phyloP scores from a whole-genome alignment of 495 filamentous ascomycete species.

The Neurospora sp. region DNA sequence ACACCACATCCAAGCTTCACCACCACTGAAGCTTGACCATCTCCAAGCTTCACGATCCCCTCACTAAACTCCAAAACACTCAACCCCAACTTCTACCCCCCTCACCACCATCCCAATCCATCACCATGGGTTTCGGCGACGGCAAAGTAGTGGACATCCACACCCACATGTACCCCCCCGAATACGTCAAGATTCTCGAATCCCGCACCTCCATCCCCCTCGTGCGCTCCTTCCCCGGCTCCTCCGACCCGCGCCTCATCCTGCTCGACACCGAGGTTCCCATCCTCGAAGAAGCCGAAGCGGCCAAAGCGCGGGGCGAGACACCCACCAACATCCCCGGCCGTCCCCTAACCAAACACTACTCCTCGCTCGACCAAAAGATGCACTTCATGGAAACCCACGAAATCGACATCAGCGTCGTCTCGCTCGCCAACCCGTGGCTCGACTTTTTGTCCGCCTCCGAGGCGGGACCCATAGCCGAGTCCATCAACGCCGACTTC shows the following conservation, averaged over 20 bases:
- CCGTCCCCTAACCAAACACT: conserved; percentile 66
- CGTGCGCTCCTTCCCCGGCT: conserved; percentile 56
- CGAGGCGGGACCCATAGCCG: conserved; percentile 52
- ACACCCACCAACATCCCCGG: conserved; percentile 33
- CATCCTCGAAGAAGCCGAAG: conserved; percentile 41
- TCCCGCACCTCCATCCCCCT: conserved; percentile 69
- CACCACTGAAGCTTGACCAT: not conserved
- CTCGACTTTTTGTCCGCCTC: conserved; percentile 67
- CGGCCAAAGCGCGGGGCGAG: not conserved
- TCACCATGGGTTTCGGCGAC: not conserved
- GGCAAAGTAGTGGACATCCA: conserved; percentile 70
- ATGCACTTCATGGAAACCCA: conserved; percentile 83
- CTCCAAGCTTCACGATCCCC: not conserved
- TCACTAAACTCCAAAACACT: not conserved
- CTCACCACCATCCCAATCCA: not conserved
- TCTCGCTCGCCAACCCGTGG: conserved; percentile 94
- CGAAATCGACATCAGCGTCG: conserved; percentile 68
- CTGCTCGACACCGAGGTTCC: conserved; percentile 62
- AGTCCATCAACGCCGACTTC: conserved; percentile 67
- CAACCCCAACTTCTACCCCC: not conserved
- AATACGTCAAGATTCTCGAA: conserved; percentile 72
- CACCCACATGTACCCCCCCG: conserved; percentile 86
- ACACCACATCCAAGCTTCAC: not conserved
- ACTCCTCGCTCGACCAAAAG: conserved; percentile 61
- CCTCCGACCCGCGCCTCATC: conserved; percentile 58